phyloP scores from a whole-genome alignment of 2,329 filamentous ascomycete genomes.

The Helminthosporium solani region DNA sequence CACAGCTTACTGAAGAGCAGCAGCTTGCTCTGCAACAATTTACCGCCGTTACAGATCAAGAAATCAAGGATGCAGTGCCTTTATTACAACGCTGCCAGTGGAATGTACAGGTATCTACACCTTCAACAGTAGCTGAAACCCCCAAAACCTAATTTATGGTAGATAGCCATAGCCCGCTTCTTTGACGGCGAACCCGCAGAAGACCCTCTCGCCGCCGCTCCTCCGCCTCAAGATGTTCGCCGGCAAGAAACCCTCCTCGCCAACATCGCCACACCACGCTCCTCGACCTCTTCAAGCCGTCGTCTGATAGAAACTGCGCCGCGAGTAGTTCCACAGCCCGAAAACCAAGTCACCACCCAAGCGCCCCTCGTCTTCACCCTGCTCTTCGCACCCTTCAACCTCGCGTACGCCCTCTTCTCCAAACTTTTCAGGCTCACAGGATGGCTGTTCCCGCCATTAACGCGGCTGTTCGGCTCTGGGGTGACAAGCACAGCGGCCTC shows the following conservation, averaged over 20 bases:
- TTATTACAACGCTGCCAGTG: constrained; percentile 85
- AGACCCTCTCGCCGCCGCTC: constrained; percentile 70
- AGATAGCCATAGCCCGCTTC: constrained; percentile 97
- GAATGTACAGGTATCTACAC: constrained; percentile 75
- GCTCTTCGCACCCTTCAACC: constrained; percentile 76
- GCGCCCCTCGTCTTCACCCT: constrained; percentile 76
- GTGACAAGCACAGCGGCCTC: constrained; percentile 44
- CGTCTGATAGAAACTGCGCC: constrained; percentile 68
- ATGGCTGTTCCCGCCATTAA: constrained; percentile 78
- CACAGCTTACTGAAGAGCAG: constrained; percentile 73
- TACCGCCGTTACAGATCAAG: constrained; percentile 82
- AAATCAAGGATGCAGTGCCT: constrained; percentile 71
- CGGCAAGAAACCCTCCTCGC: constrained; percentile 71
- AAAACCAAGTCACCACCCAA: constrained; percentile 63
- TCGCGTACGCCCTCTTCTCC: constrained; percentile 72
- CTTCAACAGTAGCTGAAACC: constrained; percentile 14
- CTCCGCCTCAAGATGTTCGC: constrained; percentile 63
- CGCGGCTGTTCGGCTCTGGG: constrained; percentile 59
- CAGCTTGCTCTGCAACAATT: constrained; percentile 86
- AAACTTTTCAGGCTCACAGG: constrained; percentile 70
- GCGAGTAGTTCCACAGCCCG: constrained; percentile 75
- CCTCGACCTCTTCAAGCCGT: constrained; percentile 34
- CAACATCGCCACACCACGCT: constrained; percentile 43
- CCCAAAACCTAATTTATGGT: no score
- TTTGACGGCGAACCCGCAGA: constrained; percentile 93